Percentiles rank a stretch among this genome's conserved stretches.
phyloP scores from a whole-genome alignment of 2,329 filamentous ascomycete genomes.

The Fusarium continuum region DNA sequence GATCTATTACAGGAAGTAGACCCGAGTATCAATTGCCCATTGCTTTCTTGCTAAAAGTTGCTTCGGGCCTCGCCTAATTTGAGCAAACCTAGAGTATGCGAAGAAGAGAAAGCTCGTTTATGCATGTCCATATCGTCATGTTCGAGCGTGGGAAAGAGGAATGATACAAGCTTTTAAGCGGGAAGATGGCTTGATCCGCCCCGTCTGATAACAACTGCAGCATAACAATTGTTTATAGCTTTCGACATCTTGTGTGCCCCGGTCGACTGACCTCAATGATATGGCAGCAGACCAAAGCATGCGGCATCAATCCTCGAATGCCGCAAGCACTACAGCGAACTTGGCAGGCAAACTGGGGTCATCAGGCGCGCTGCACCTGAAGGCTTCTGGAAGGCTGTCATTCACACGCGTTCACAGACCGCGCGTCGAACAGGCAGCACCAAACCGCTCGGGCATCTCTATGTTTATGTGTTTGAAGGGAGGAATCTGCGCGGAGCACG shows the following conservation, averaged over 20 bases:
- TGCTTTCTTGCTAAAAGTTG: background rate
- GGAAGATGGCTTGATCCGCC: slow-evolving; percentile 22
- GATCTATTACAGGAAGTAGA: slow-evolving; percentile 67
- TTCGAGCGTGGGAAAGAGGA: slow-evolving; percentile 11
- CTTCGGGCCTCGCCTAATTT: slow-evolving; percentile 4
- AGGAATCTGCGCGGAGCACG: slow-evolving; percentile 17
- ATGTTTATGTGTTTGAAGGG: slow-evolving; percentile 26
- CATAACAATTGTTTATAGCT: slow-evolving; percentile 34
- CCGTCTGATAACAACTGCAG: slow-evolving; percentile 17
- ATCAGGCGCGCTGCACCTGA: slow-evolving; percentile 29
- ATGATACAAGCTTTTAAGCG: slow-evolving; percentile 17
- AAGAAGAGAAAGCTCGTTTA: slow-evolving; percentile 1
- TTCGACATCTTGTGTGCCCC: slow-evolving; percentile 20
- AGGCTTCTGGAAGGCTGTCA: slow-evolving; percentile 40
- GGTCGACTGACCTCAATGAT: slow-evolving; percentile 22
- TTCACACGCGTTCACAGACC: slow-evolving; percentile 23
- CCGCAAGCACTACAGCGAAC: slow-evolving; percentile 15
- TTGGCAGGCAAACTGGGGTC: slow-evolving; percentile 28
- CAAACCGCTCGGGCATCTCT: slow-evolving; percentile 13
- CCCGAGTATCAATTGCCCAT: background rate
- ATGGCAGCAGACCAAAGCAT: slow-evolving; percentile 10
- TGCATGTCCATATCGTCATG: background rate
- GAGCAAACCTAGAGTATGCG: slow-evolving; percentile 4
- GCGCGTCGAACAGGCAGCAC: slow-evolving; percentile 23
- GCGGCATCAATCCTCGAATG: slow-evolving; percentile 11